Evolutionary conservation across 225 moss, liverwort and hornwort species (phyloP), one percentile per base, ranked within the genome.

Genomic region (Climacium dendroides): DNA sequence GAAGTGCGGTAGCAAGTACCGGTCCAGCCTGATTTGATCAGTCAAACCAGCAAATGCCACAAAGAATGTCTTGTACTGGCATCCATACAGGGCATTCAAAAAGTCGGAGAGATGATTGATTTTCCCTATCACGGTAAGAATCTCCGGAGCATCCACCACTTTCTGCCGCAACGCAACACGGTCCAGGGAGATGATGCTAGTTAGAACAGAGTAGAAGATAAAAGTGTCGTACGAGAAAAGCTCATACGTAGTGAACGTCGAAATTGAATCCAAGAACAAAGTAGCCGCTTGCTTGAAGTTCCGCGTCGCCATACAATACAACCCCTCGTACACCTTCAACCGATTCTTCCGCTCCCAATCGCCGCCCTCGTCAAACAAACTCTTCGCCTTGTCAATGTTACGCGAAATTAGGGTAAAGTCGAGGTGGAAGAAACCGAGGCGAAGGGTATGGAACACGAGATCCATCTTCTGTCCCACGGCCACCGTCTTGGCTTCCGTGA

Each of bases 401-500:
- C 94, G 92, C 61, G 99, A 99, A 81, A 99, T 96, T 64, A 99
- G 94, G 89, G 93, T 88, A 74, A 99, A 99, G 59, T 99, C 99
- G 28, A 99, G 94, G 88, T 94, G 91, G 65, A 96, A 96, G 34
- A 97, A 94, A 5, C 99, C 99, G 8, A 99, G 93, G 58, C 99
- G 94, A 74, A 99, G 90, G 23, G 97, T 99, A 73, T 96, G 97
- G 81, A 99, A 99, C 71, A 99, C 99, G 67, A 99, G 91, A 89
- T 99, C 99, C 99, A 99, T 99, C 91, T 97, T 97, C 90, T 99
- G 99, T 57, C 99, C 99, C 28, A 99, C 99, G 14, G 99, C 99
- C 34, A 99, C 99, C 32, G 99, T 99, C 91, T 99, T 99, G 41
- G 86, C 97, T 89, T 99, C 99, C 28, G 99, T 99, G 23, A 95